These are phyloP conservation scores for Gentiana dahurica DNA, from an alignment of 257 asterid species.

Conservation along the genomic window DNA sequence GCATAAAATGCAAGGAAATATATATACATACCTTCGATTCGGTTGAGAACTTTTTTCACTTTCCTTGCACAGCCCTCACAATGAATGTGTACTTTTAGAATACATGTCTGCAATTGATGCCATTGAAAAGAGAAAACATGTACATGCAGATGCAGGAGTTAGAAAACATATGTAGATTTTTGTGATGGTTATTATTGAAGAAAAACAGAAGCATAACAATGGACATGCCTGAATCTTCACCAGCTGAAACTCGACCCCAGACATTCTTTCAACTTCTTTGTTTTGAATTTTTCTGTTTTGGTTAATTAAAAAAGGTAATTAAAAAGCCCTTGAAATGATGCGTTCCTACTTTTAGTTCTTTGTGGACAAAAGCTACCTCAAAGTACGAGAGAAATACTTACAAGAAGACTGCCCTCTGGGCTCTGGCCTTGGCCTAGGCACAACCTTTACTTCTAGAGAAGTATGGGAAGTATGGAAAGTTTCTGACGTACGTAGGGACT, in stretches of 20 bases:
- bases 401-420: too few relatives aligned
- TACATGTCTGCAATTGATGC: slow-evolving; percentile 27
- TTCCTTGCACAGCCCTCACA: slow-evolving; percentile 58
- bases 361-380: too few relatives aligned
- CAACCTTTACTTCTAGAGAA: too few relatives aligned
- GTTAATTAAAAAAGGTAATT: too few relatives aligned
- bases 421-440: too few relatives aligned
- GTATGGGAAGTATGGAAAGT: too few relatives aligned
- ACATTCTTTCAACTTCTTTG: slow-evolving; percentile 12
- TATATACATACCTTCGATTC: slow-evolving; percentile 36
- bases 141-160: neutral
- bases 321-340: too few relatives aligned
- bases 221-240: slow-evolving; percentile 22
- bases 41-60: slow-evolving; percentile 51
- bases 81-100: slow-evolving; percentile 61
- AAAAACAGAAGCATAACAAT: neutral
- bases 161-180: neutral
- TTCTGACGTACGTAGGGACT: too few relatives aligned
- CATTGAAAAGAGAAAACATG: neutral
- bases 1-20: neutral
- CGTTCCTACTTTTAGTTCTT: too few relatives aligned
- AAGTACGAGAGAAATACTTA: too few relatives aligned
- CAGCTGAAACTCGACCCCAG: slow-evolving; percentile 21
- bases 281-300: too few relatives aligned
- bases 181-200: neutral